Base-by-base conservation (phyloP, 495 filamentous ascomycete genomes). In the Cercophora scortea region DNA sequence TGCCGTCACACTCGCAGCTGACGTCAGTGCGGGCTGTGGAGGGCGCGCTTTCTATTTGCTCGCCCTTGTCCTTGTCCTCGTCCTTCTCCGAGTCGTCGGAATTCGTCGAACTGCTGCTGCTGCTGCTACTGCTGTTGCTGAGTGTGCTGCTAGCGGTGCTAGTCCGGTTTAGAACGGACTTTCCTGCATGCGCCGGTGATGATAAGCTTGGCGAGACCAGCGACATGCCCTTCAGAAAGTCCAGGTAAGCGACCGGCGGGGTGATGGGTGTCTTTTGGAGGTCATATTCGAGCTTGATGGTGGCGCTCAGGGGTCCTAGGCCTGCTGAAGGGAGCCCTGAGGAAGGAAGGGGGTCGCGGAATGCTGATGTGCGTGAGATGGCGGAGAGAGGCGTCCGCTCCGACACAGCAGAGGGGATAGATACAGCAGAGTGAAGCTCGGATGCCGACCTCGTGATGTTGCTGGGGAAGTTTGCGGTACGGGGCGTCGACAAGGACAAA, bases 171-270 rank as follows among this genome's bases (percentile, higher is more conserved):
- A 69, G 45, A n/a, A 49, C 42, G 6, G 62, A 53, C 57, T 64
- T 62, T 25, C 74, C 71, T 45, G 74, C 76, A 13, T 62, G 58
- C 5, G 68, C 64, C 39, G 71, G 60, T 17, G 86, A 71, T 19
- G 83, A 74, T 17, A 67, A 55, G 42, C 58, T 53, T 2, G 88
- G 88, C 10, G 87, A 88, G 39, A 66, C 59, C 16, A 90, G 71
- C 7, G 83, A 81, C 71, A 78, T 75, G 53, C 67, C 61, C 61
- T 88, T 88, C 50, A 97, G 81, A 63, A 96, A 97, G 58, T 97
- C 88, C 41, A 89, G 86, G 63, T 97, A 97, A 49, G 92, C 90
- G 5, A 78, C 74, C 3, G 92, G 92, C 32, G 92, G 91, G n/a
- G 87, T 93, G 70, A 97, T 94, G 45, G 91, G 92, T 3, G 90